Percentiles rank a stretch among this genome's conserved stretches.
phyloP scores from a whole-genome alignment of 306 rosid genomes.

The Trichosanthes truncata region DNA sequence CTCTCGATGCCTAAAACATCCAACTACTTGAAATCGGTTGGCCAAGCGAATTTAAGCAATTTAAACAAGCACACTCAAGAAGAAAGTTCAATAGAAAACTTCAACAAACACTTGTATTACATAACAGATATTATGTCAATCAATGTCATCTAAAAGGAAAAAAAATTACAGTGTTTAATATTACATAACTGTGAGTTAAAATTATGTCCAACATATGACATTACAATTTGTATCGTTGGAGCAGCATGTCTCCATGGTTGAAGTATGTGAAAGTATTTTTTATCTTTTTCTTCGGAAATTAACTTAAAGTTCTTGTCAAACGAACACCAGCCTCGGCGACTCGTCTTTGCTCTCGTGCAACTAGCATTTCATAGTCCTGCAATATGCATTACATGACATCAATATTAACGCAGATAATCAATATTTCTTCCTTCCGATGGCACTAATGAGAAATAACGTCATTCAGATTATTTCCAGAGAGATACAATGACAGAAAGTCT shows the following conservation, averaged over 20 bases:
- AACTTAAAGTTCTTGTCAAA: slow-evolving; percentile 18
- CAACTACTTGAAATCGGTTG: too few species aligned
- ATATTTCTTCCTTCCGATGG: background rate
- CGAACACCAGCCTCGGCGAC: slow-evolving; percentile 44
- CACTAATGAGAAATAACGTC: background rate
- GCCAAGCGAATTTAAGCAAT: too few species aligned
- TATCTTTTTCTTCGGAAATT: background rate
- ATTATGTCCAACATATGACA: background rate
- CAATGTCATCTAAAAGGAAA: background rate
- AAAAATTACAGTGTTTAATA: background rate
- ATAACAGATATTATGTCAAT: background rate
- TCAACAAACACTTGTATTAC: too few species aligned
- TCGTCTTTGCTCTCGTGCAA: slow-evolving; percentile 34
- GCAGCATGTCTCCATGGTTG: background rate
- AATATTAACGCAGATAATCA: background rate
- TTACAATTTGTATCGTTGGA: background rate
- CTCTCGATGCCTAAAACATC: too few species aligned
- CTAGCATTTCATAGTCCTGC: slow-evolving; percentile 68
- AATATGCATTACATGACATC: background rate
- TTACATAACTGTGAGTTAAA: background rate
- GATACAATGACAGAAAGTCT: background rate
- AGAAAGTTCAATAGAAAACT: too few species aligned
- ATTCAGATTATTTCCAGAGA: background rate
- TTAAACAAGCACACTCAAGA: too few species aligned
- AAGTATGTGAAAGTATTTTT: background rate